These are phyloP conservation scores for Irpex sp. DNA, from an alignment of 1,284 basidiomycete genomes.

Conservation along the genomic window DNA sequence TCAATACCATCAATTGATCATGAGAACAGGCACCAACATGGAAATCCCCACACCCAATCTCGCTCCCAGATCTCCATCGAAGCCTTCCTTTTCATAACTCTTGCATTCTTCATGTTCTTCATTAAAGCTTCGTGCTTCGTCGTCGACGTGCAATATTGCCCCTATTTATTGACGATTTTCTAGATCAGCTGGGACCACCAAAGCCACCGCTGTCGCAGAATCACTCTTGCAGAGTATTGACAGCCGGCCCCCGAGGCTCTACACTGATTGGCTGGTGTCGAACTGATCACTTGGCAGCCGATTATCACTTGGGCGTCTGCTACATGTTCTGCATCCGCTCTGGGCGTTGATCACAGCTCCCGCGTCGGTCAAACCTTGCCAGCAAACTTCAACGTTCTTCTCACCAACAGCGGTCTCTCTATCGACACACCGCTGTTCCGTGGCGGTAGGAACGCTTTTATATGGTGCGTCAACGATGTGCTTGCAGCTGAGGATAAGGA, in stretches of 20 bases:
- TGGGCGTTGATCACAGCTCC: neutral
- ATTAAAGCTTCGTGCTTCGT: neutral
- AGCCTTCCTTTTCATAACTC: neutral
- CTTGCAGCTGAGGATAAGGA: no score
- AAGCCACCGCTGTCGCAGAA: neutral
- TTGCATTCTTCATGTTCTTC: neutral
- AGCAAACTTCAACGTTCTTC: no score
- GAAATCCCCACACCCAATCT: neutral
- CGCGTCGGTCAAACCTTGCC: no score
- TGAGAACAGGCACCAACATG: neutral
- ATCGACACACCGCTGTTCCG: no score
- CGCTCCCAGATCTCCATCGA: neutral
- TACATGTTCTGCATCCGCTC: neutral
- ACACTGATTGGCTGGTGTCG: neutral
- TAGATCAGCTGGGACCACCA: neutral
- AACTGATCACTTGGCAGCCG: neutral
- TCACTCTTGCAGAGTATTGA: neutral
- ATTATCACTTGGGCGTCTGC: neutral
- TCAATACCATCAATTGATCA: neutral
- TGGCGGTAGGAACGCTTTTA: no score
- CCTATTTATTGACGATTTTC: neutral
- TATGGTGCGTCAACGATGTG: no score
- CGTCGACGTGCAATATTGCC: neutral
- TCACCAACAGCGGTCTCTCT: no score
- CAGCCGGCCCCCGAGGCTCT: neutral